Evolutionary conservation across 495 filamentous ascomycete genomes (phyloP).

Genomic region (Aspergillus conjunctus): DNA sequence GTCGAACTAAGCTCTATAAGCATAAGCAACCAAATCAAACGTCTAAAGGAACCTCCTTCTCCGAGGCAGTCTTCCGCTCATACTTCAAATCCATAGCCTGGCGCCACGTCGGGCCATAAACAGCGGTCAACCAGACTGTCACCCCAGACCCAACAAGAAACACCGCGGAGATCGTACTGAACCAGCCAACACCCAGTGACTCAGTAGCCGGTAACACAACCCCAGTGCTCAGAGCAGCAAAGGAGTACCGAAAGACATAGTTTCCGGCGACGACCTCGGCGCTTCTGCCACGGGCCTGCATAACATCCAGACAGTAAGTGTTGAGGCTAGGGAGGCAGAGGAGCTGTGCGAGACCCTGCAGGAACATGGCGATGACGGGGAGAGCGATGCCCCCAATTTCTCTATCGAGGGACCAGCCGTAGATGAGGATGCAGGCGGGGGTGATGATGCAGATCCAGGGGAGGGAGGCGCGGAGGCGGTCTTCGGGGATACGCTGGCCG

Average conservation of each 20-base stretch:
- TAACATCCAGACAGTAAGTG: slow-evolving; percentile 76
- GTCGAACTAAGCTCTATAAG: neutral
- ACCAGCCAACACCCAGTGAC: slow-evolving; percentile 38
- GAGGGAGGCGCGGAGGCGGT: slow-evolving; percentile 64
- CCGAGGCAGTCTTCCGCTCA: slow-evolving; percentile 4
- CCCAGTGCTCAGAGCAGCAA: slow-evolving; percentile 65
- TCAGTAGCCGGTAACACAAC: slow-evolving; percentile 65
- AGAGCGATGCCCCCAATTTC: slow-evolving; percentile 64
- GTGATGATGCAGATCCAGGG: slow-evolving; percentile 62
- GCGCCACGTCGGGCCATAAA: slow-evolving; percentile 56
- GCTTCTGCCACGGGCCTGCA: slow-evolving; percentile 55
- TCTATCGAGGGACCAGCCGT: slow-evolving; percentile 72
- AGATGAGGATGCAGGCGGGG: slow-evolving; percentile 68
- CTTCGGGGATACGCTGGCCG: slow-evolving; percentile 65
- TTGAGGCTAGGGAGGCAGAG: slow-evolving; percentile 74
- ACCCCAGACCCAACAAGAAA: slow-evolving; percentile 52
- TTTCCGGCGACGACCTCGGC: slow-evolving; percentile 73
- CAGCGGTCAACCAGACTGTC: slow-evolving; percentile 45
- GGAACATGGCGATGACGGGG: slow-evolving; percentile 69
- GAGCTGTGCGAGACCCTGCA: slow-evolving; percentile 70
- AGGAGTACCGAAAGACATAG: slow-evolving; percentile 69
- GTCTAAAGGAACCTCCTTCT: slow-evolving; percentile 3
- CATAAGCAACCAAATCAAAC: neutral
- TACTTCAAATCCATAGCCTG: slow-evolving; percentile 47
- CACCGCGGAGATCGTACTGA: slow-evolving; percentile 53